phyloP scores from a whole-genome alignment of 805 yeast species.

The Schwanniomyces sp. region DNA sequence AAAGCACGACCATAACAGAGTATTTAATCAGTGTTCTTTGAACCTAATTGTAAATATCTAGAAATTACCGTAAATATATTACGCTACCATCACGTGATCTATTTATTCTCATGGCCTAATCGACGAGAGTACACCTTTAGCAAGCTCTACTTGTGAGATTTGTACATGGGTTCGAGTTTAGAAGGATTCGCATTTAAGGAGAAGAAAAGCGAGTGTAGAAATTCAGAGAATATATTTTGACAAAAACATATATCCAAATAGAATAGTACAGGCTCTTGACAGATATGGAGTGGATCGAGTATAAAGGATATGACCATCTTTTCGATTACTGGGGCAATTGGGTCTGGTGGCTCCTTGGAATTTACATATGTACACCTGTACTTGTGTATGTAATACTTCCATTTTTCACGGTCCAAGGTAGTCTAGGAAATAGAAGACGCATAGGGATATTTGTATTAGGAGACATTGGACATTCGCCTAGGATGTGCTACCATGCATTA shows the following conservation, averaged over 20 bases:
- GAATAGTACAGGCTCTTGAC: background rate
- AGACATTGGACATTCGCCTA: constrained; percentile 91
- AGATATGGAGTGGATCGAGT: constrained; percentile 10
- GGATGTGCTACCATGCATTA: constrained; percentile 88
- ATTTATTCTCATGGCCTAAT: too few species aligned
- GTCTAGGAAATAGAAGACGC: constrained; percentile 38
- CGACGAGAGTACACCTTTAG: too few species aligned
- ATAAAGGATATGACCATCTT: constrained; percentile 19
- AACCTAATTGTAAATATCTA: too few species aligned
- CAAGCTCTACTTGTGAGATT: too few species aligned
- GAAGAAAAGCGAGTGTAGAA: too few species aligned
- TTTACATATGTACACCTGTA: constrained; percentile 50
- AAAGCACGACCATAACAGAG: too few species aligned
- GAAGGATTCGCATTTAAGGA: too few species aligned
- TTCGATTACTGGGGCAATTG: constrained; percentile 29
- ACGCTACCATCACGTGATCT: too few species aligned
- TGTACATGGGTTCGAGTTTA: too few species aligned
- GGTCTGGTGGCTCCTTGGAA: constrained; percentile 43
- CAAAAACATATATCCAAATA: background rate
- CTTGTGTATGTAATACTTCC: constrained; percentile 44
- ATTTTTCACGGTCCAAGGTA: constrained; percentile 21
- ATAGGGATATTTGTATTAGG: constrained; percentile 84
- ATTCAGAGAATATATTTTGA: too few species aligned
- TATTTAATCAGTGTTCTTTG: too few species aligned
- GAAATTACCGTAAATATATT: too few species aligned